Base-by-base conservation (phyloP, 805 yeast species). In the Saccharomycopsis fermentans region DNA sequence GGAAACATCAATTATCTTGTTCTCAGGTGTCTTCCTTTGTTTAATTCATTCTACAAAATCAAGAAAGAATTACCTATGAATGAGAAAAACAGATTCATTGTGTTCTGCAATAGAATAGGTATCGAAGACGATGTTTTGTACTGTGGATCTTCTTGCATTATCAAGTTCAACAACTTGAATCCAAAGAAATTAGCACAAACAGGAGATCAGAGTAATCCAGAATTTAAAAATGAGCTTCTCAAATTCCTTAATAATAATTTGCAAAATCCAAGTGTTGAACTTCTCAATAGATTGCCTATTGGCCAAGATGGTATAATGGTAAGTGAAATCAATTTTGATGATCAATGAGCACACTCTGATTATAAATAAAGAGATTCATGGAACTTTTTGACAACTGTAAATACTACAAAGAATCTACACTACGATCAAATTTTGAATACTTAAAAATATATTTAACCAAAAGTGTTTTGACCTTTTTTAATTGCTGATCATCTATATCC, bases 71-170 rank as follows among this genome's bases (percentile, higher is more conserved):
- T 55, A 14, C 40, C 56, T 24, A 26, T 27, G n/a, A 56, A 54
- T 21, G 6, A 5, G 9, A 68, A 67, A 29, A 70, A 74, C 0
- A 68, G 74, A 1, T 66, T 37, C 35, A 29, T 85, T 12, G 78
- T 85, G 0, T 66, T 82, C 5, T 81, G 90, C 64, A 90, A 90
- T 67, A 74, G 97, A 62, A 73, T 81, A 9, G 97, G 97, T 0
- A 72, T 84, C n/a, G 97, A 90, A 67, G 83, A 75, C 54, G 80
- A 77, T 47, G 78, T 82, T 1, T 69, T 82, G 62, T 89, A 85
- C 62, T 90, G 84, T 1, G 92, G 95, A 4, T 77, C 87, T 0
- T 74, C 82, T 2, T 75, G 74, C 1, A 80, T 88, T 3, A 68
- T 80, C 50, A 77, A 79, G 61, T 85, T 86, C 63, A 75, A 75